These are phyloP conservation scores for Emergomyces orientalis DNA, from an alignment of 2,329 filamentous ascomycete genomes.

Conservation along the genomic window DNA sequence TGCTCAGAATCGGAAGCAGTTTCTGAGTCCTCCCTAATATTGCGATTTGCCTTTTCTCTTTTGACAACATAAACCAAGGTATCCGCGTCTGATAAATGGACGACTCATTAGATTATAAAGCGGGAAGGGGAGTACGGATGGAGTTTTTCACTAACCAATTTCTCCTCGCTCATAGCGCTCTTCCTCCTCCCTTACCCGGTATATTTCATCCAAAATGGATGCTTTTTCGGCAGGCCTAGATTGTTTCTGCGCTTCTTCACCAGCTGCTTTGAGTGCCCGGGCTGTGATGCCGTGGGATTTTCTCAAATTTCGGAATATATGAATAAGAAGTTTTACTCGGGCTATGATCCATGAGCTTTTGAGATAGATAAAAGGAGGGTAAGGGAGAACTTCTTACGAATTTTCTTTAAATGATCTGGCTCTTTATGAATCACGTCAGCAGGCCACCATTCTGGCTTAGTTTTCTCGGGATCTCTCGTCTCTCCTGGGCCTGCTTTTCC, in stretches of 20 bases:
- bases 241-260: slow-evolving; percentile 30
- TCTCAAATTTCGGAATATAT: slow-evolving; percentile 34
- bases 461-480: slow-evolving; percentile 35
- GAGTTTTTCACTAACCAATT: slow-evolving; percentile 27
- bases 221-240: slow-evolving; percentile 29
- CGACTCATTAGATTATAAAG: not conserved
- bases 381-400: slow-evolving; percentile 31
- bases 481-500: slow-evolving; percentile 32
- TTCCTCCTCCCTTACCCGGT: slow-evolving; percentile 32
- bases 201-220: slow-evolving; percentile 34
- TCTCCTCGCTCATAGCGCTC: slow-evolving; percentile 34
- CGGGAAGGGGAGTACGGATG: not conserved
- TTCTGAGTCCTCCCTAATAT: slow-evolving; percentile 23
- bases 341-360: slow-evolving; percentile 17
- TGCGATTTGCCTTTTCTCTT: slow-evolving; percentile 26
- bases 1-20: not conserved
- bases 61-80: slow-evolving; percentile 33
- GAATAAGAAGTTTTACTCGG: slow-evolving; percentile 31
- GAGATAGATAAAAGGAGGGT: not conserved
- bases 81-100: slow-evolving; percentile 22
- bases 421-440: slow-evolving; percentile 39
- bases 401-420: slow-evolving; percentile 41
- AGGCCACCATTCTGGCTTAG: slow-evolving; percentile 40
- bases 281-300: slow-evolving; percentile 26
- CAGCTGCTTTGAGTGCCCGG: slow-evolving; percentile 33